phyloP scores from a whole-genome alignment of 1,284 basidiomycete genomes.

The Ustanciosporium gigantosporum region DNA sequence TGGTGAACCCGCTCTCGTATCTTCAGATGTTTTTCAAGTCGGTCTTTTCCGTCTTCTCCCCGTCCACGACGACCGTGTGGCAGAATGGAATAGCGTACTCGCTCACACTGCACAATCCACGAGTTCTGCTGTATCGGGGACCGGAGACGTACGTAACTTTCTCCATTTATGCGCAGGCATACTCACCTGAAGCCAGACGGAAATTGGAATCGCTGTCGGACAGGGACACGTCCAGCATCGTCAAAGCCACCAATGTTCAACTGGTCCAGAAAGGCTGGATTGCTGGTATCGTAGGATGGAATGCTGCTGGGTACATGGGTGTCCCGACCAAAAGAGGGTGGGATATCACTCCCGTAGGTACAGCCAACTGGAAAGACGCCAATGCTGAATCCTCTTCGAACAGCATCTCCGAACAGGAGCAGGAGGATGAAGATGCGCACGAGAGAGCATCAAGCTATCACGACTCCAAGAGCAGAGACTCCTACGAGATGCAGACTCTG shows the following conservation, averaged over 20 bases:
- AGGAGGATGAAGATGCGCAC: conserved; percentile 37
- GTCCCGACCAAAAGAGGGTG: conserved; percentile 34
- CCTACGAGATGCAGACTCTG: conserved; percentile 35
- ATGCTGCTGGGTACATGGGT: conserved; percentile 34
- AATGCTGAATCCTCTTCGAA: conserved; percentile 8
- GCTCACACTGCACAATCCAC: conserved; percentile 39
- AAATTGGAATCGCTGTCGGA: conserved; percentile 17
- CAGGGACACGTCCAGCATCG: conserved; percentile 7
- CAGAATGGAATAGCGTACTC: conserved; percentile 38
- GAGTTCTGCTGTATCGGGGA: conserved; percentile 45
- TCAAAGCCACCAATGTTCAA: conserved; percentile 27
- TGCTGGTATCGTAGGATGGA: conserved; percentile 47
- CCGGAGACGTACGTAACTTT: conserved; percentile 47
- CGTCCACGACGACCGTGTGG: conserved; percentile 33
- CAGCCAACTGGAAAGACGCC: conserved; percentile 30
- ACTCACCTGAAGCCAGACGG: conserved; percentile 28
- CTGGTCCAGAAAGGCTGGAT: conserved; percentile 48
- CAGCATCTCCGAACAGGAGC: too few species aligned
- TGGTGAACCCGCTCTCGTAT: conserved; percentile 34
- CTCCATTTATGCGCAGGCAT: conserved; percentile 33
- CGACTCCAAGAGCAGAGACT: too few species aligned
- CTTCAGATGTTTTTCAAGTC: conserved; percentile 31
- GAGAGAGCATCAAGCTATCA: conserved; percentile 12
- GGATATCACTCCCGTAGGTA: conserved; percentile 32
- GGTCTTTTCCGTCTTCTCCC: conserved; percentile 32